Evolutionary conservation across 495 filamentous ascomycete genomes (phyloP), one percentile per base, ranked within the genome.

Genomic region (Xylaria nigripes): DNA sequence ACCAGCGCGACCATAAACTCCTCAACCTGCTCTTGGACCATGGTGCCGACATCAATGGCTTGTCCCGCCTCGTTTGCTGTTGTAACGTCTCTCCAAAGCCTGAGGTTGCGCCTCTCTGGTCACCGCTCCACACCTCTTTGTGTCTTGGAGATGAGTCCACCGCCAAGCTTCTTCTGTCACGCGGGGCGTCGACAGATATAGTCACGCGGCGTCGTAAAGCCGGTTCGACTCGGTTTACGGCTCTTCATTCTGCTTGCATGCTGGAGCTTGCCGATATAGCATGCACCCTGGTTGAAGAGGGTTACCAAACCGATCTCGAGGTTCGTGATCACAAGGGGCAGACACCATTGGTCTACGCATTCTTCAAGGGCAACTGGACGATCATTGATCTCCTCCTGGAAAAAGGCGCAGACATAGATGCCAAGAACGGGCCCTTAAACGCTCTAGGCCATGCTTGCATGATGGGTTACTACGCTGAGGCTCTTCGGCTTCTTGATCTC

Each of bases 291-390:
- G 16, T 72, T 29, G 43, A 60, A 6, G 45, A 50, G n/a, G 61
- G 62, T 2, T 58, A 63, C 22, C 61, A 68, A 47, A 47, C 58
- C 15, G 54, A 63, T 38, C 38, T 72, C 19, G 57, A 69, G 29
- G 50, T 63, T 7, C 38, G 51, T 12, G 70, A 74, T 50, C 34
- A 56, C 16, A 29, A 25, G 46, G 60, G 60, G 1, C 45, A 64
- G n/a, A 69, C 69, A 9, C 70, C 71, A 19, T 54, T 74, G 7
- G 65, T 58, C 29, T 61, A 70, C 41, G 71, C 71, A 18, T 70
- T 68, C 30, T 65, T 59, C n/a, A 27, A 51, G 34, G 57, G 61
- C 18, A 67, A 54, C 7, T 70, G 68, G 66, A 52, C 50, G 16
- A 36, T 60, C 5, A 68, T 72, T 25, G 61, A 65, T 15, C 52